phyloP scores from a whole-genome alignment of 441 rosid species.

The Jatropha podagrica region DNA sequence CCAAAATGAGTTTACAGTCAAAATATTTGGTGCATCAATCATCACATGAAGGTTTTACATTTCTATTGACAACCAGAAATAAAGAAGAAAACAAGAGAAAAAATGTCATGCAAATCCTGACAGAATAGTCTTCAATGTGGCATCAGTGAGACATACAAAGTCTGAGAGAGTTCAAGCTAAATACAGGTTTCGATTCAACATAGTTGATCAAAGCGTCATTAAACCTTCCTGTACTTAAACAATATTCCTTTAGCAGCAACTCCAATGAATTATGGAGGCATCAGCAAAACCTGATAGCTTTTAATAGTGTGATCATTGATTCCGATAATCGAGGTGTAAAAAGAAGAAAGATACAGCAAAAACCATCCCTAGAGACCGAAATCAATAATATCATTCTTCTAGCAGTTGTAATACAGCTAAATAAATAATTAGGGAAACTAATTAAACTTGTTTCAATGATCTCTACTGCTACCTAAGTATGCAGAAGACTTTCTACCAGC shows the following conservation, averaged over 20 bases:
- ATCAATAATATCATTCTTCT: background rate
- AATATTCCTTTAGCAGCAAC: background rate
- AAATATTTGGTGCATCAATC: background rate
- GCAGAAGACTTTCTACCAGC: background rate
- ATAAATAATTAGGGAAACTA: background rate
- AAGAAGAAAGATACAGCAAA: background rate
- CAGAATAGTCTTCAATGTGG: background rate
- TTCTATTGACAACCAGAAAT: background rate
- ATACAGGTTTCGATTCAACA: background rate
- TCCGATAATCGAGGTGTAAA: too few relatives aligned
- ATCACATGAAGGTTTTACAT: background rate
- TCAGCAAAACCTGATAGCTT: background rate
- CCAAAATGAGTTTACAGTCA: background rate
- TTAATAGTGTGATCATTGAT: background rate
- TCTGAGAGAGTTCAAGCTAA: background rate
- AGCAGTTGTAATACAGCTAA: background rate
- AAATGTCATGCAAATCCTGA: background rate
- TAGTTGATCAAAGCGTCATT: too few relatives aligned
- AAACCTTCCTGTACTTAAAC: background rate
- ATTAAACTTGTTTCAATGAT: background rate
- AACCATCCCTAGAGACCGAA: background rate
- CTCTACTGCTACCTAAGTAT: background rate
- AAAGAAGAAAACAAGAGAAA: background rate
- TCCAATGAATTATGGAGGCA: background rate
- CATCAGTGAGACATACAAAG: too few relatives aligned